A percentile compares a stretch with the other conserved stretches of the same genome.
Conservation (phyloP, 768 basidiomycete genomes). For the Daedaleopsis sinensis region DNA sequence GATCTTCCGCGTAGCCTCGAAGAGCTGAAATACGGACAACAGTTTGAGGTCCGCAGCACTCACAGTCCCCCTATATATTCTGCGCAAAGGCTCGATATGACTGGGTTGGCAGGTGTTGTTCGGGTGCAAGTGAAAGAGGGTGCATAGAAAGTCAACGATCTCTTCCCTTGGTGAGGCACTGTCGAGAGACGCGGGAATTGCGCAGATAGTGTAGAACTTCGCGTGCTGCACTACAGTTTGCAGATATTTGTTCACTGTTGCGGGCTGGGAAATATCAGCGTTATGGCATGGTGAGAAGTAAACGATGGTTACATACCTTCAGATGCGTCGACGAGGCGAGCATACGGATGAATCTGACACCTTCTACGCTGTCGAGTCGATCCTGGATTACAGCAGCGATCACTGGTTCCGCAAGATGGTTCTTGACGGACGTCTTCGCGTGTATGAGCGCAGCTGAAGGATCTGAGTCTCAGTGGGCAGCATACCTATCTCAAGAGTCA, state of each 20-base stretch:
- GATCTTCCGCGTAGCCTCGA: slow-evolving; percentile 68
- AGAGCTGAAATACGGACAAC: slow-evolving; percentile 76
- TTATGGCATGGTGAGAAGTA: not conserved
- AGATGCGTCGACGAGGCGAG: slow-evolving; percentile 38
- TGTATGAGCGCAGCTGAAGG: slow-evolving; percentile 2
- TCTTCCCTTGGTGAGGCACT: slow-evolving; percentile 41
- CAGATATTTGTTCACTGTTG: slow-evolving; percentile 71
- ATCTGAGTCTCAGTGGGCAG: not conserved
- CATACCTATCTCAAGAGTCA: not conserved
- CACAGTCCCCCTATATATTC: slow-evolving; percentile 77
- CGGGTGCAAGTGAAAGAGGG: slow-evolving; percentile 77
- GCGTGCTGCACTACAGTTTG: slow-evolving; percentile 77
- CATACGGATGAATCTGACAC: slow-evolving; percentile 32
- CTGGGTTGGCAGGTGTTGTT: slow-evolving; percentile 83
- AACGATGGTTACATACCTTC: slow-evolving; percentile 53
- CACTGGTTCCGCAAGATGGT: slow-evolving; percentile 72
- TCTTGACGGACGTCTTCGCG: slow-evolving; percentile 39
- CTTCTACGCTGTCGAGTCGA: slow-evolving; percentile 45
- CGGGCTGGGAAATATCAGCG: slow-evolving; percentile 45
- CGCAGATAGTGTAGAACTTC: slow-evolving; percentile 56
- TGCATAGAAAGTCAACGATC: slow-evolving; percentile 58
- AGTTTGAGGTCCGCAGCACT: slow-evolving; percentile 64
- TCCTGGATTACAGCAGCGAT: slow-evolving; percentile 64
- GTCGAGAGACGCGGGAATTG: slow-evolving; percentile 7
- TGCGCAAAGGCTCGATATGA: slow-evolving; percentile 77